Percentiles rank a stretch among this genome's conserved stretches.
phyloP scores from a whole-genome alignment of 2,329 filamentous ascomycete genomes.

The Sordariomycetes sp. region DNA sequence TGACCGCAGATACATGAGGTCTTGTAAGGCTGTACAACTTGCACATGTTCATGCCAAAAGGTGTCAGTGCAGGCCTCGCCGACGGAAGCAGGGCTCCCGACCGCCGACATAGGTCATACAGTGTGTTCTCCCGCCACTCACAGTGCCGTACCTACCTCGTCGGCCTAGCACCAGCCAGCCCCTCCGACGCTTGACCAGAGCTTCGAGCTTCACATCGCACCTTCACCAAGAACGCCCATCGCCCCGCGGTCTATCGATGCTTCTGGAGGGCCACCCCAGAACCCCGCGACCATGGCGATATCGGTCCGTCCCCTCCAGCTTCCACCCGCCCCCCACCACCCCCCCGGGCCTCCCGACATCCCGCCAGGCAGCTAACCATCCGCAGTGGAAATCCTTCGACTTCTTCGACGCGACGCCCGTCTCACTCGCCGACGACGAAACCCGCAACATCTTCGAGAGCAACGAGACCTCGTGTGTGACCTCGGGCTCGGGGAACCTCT shows the following conservation, averaged over 20 bases:
- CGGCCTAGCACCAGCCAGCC: background rate
- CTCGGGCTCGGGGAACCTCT: conserved; percentile 78
- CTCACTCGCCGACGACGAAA: conserved; percentile 66
- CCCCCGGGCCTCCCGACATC: background rate
- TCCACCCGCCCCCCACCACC: background rate
- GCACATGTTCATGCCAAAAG: too few species aligned
- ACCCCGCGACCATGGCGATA: conserved; percentile 2
- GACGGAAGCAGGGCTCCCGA: background rate
- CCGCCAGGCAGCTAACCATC: background rate
- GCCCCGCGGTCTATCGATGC: background rate
- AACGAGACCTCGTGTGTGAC: conserved; percentile 72
- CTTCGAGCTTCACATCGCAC: background rate
- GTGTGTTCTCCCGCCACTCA: background rate
- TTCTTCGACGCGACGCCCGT: conserved; percentile 95
- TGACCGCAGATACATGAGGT: too few species aligned
- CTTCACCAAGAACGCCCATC: background rate
- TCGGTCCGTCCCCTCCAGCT: background rate
- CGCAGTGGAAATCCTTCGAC: conserved; percentile 97
- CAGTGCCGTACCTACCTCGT: background rate
- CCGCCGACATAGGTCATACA: background rate
- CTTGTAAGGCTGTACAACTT: too few species aligned
- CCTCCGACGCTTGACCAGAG: background rate
- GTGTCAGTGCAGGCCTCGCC: background rate
- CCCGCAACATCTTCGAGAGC: conserved; percentile 67
- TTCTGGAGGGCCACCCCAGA: background rate